phyloP scores from a whole-genome alignment of 371 early-diverging fungal genomes.

The Rhizopus delemar region DNA sequence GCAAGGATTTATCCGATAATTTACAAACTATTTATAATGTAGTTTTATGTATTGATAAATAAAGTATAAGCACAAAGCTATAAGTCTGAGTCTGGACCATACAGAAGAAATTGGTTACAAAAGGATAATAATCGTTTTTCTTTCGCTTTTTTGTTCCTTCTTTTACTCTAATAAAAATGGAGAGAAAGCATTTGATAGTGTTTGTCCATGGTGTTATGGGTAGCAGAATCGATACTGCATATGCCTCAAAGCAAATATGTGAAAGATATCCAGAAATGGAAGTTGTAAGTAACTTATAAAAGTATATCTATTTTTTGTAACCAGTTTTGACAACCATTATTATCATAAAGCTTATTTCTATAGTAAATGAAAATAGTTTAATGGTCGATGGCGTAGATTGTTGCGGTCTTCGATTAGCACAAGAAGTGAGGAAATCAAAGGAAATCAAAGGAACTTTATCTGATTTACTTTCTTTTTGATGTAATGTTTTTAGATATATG shows the following conservation, averaged over 20 bases:
- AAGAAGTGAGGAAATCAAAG: neutral
- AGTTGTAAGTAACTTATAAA: constrained; percentile 2
- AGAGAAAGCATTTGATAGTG: neutral
- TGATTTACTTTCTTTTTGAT: neutral
- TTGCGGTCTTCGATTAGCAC: constrained; percentile 12
- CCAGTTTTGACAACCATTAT: neutral
- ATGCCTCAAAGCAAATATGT: neutral
- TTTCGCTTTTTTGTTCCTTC: neutral
- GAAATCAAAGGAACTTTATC: neutral
- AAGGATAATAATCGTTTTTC: neutral
- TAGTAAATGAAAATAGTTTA: constrained; percentile 3
- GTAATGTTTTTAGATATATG: neutral
- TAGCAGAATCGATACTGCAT: neutral
- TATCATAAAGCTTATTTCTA: neutral
- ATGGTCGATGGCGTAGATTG: constrained; percentile 10
- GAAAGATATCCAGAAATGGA: neutral
- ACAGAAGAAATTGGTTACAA: neutral
- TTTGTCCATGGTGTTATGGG: neutral
- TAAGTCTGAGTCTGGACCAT: no score
- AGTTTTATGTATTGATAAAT: no score
- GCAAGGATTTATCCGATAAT: no score
- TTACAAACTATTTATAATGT: no score
- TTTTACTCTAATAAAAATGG: neutral
- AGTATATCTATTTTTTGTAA: neutral
- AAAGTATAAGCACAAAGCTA: no score